Evolutionary conservation across 768 basidiomycete species (phyloP), one percentile per base, ranked within the genome.

Genomic region (Clitopilus passeckerianus): DNA sequence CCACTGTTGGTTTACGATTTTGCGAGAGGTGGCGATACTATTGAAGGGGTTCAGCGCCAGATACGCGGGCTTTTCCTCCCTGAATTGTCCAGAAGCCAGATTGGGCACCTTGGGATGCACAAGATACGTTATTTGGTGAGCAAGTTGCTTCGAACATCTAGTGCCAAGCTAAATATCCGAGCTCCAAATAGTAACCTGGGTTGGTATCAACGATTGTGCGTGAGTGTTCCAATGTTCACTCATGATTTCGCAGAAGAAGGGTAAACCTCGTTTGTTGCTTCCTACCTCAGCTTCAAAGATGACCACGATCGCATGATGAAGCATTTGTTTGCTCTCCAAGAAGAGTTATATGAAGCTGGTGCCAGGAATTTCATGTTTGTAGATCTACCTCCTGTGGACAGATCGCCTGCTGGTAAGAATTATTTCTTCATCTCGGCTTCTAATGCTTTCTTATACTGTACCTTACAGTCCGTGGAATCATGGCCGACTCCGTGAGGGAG

Each of bases 151-250:
- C 22, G 16, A 50, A 22, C n/a, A 12, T n/a, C 2, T 50, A 50
- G n/a, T 22, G 33, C 12, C 5, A 41, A 5, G n/a, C n/a, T 18
- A 5, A 14, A 41, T 9, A 2, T 41, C 37, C 37, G 10, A 15
- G 5, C 30, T 18, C 27, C 9, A n/a, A 16, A 34, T 54, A 87
- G 85, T 84, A 5, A 85, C 81, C 2, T 87, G 84, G 84, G 73
- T 86, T 53, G 86, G 87, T 2, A 87, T 87, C 59, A 89, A 89
- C 59, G 86, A 87, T 69, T 80, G 81, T 74, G 81, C 75, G 82
- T 83, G 67, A 54, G 77, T 62, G 46, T 55, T 50, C 46, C 6
- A 22, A 50, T 34, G 30, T 30, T 15, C 37, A 41, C 37, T 41
- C 37, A 41, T 15, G 7, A 30, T 30, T 30, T 30, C 27, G 27